Percentiles rank a stretch among this genome's conserved stretches.
Evolutionary conservation across 2,329 filamentous ascomycete species (phyloP).

Genomic region (Fusarium chuoi): DNA sequence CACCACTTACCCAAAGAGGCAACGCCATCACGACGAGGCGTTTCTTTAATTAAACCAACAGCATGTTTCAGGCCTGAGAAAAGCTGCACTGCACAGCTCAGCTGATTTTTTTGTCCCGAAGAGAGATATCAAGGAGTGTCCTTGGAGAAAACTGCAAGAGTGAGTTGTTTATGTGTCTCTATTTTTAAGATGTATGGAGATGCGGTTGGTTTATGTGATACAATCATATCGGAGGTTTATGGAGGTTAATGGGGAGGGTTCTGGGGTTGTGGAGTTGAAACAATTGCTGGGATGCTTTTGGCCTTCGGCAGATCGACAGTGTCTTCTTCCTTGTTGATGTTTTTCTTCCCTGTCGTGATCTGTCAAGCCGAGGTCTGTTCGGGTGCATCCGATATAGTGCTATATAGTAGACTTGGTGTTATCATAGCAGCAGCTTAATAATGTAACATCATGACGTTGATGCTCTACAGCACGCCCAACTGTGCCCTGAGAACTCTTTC

Average conservation of each 20-base stretch:
- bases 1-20: neutral
- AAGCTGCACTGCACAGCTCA: neutral
- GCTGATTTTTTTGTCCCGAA: neutral
- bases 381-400: neutral
- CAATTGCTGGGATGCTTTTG: constrained; percentile 6
- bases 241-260: neutral
- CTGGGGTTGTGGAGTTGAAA: constrained; percentile 7
- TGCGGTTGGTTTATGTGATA: neutral
- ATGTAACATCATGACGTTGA: neutral
- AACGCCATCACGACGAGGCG: constrained; percentile 9
- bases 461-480: neutral
- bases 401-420: neutral
- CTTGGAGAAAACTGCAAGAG: constrained; percentile 2
- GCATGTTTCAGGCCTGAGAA: constrained; percentile 20
- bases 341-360: neutral
- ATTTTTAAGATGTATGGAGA: neutral
- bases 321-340: neutral
- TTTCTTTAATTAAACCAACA: constrained; percentile 23
- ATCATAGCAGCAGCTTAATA: neutral
- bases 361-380: neutral
- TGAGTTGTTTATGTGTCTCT: neutral
- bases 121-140: neutral
- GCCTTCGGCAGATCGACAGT: constrained; percentile 29
- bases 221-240: neutral
- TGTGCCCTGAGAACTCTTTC: neutral